Percentiles rank a stretch among this genome's conserved stretches.
Conservation (phyloP, 2,329 filamentous ascomycete genomes). For the Exophiala calicioides region DNA sequence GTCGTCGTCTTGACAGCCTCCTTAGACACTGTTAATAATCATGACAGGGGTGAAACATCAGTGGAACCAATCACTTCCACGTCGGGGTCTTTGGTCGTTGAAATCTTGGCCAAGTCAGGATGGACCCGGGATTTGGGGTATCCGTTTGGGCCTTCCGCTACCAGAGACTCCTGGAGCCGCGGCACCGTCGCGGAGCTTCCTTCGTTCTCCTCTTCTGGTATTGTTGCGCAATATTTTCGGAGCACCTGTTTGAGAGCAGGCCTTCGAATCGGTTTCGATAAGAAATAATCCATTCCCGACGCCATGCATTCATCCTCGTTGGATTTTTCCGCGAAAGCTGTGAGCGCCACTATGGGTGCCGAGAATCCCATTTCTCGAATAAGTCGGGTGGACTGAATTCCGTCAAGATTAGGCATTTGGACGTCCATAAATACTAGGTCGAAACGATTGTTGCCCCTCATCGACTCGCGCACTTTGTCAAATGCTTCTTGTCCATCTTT, state of each 20-base stretch:
- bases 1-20: too few species aligned
- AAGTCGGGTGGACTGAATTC: constrained; percentile 78
- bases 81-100: constrained; percentile 2
- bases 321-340: constrained; percentile 86
- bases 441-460: constrained; percentile 71
- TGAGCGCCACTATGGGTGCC: constrained; percentile 85
- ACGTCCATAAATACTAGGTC: constrained; percentile 96
- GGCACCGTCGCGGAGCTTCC: constrained; percentile 19
- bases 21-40: background rate
- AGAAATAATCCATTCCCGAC: constrained; percentile 88
- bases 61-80: constrained; percentile 10
- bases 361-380: constrained; percentile 85
- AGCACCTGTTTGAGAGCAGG: constrained; percentile 83
- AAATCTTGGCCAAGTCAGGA: too few species aligned
- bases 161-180: background rate
- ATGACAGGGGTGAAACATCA: constrained; percentile 25
- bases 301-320: constrained; percentile 86
- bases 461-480: constrained; percentile 78
- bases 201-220: constrained; percentile 66
- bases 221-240: constrained; percentile 77
- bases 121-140: background rate
- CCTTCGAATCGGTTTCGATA: constrained; percentile 74
- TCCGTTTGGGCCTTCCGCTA: background rate
- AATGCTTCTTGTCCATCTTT: constrained; percentile 85
- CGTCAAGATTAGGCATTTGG: constrained; percentile 90